Evolutionary conservation across 768 basidiomycete genomes (phyloP), one percentile per base, ranked within the genome.

Genomic region (Kwoniella shandongensis): DNA sequence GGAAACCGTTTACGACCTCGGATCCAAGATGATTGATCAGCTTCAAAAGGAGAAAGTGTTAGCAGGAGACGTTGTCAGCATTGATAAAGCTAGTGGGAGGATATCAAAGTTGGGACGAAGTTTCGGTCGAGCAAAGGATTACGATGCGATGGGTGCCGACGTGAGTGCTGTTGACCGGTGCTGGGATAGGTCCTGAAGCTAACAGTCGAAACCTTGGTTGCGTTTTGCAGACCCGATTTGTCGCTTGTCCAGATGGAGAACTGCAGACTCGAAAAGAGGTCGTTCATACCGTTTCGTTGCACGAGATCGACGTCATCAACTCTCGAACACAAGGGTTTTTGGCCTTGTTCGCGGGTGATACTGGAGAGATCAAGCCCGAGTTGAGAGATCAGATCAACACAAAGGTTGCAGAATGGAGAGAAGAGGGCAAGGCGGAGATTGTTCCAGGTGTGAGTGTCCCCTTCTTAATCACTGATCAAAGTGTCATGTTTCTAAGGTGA

Each of bases 231-330:
- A 97, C 94, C 41, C 93, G 88, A 81, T 98, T 98, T 67, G 92
- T 99, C 11, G 91, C 93, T 81, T 94, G 91, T 74, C 96, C 96
- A 3, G 91, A 94, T 64, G 96, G 96, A 54, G 94, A 99, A 78
- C 86, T 98, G 55, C 96, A 98, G 80, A 93, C 92, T 69, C 87
- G 94, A 63, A 91, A 91, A 81, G 92, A 97, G 78, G 89, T 97
- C 57, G 89, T 92, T 7, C 96, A 99, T 77, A 97, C 93, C 0
- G 93, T 98, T 10, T 92, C 93, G 0, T 81, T 99, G 13, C 96
- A 98, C 78, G 96, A 99, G 79, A 98, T 99, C 67, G 96, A 99
- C 72, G 93, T 98, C 51, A 98, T 98, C 81, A 99, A 98, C 81
- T 91, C 89, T 63, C 85, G 94, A 48, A 98, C 94, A 5, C 96